Conservation (phyloP, 139 green algal genomes). For the Eudorina sp. region DNA sequence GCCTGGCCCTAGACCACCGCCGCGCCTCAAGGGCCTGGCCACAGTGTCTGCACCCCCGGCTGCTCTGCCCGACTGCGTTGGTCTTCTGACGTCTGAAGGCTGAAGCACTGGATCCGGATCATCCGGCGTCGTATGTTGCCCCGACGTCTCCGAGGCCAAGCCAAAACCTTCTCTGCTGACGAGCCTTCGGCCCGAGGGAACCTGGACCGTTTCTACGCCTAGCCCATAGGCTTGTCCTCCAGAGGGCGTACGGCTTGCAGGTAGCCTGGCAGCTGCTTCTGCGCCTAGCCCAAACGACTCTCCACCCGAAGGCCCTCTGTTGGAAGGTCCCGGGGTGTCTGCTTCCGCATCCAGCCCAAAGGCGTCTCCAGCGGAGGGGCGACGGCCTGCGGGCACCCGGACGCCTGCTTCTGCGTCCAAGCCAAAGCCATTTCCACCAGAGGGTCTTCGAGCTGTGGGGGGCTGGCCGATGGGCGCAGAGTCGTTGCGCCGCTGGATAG, state of each 20-base stretch:
- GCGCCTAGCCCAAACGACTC: no score
- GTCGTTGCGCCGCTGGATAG: neutral
- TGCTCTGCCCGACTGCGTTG: no score
- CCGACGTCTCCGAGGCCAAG: neutral
- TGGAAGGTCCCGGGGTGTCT: no score
- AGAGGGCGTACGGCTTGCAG: no score
- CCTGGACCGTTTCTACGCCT: no score
- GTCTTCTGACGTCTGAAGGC: neutral
- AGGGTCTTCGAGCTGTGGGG: neutral
- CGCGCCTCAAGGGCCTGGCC: neutral
- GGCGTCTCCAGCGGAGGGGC: neutral
- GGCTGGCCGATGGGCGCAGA: neutral
- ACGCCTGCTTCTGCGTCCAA: no score
- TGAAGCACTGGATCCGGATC: neutral
- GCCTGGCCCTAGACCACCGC: no score
- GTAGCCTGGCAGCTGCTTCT: no score
- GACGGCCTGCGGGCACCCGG: neutral
- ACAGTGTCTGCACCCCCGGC: neutral
- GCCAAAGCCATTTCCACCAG: neutral
- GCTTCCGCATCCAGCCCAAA: conserved; percentile 18
- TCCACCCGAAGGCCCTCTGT: no score
- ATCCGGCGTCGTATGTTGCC: neutral
- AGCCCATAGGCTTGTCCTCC: no score
- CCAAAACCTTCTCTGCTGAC: neutral
- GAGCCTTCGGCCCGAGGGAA: no score